These are phyloP conservation scores for Pneumocystis sp. DNA, from an alignment of 1,139 yeast genomes.

Conservation along the genomic window DNA sequence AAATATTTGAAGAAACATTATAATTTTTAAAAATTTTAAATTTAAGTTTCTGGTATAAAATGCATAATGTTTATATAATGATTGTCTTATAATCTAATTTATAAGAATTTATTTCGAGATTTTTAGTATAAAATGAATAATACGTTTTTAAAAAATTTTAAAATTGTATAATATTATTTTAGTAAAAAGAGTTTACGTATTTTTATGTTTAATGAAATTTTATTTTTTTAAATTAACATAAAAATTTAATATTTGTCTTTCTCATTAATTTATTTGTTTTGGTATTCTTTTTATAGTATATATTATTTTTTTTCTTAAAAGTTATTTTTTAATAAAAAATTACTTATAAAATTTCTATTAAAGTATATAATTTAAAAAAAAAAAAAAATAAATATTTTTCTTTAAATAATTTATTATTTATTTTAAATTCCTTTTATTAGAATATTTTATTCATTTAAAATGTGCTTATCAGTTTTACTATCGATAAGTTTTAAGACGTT, in stretches of 20 bases:
- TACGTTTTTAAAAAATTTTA: not conserved
- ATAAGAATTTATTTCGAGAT: not conserved
- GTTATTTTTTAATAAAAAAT: too few relatives aligned
- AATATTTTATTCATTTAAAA: too few relatives aligned
- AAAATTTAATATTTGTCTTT: not conserved
- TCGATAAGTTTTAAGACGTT: not conserved
- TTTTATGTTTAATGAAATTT: not conserved
- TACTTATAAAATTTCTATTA: too few relatives aligned
- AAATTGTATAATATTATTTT: not conserved
- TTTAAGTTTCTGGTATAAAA: not conserved
- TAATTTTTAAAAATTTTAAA: not conserved
- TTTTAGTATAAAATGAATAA: not conserved
- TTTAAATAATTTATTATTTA: too few relatives aligned
- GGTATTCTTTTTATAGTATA: not conserved
- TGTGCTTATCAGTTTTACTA: not conserved
- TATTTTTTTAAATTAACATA: not conserved
- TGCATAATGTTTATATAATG: too few relatives aligned
- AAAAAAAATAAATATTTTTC: too few relatives aligned
- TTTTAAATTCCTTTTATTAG: too few relatives aligned
- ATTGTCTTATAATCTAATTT: not conserved
- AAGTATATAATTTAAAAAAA: too few relatives aligned
- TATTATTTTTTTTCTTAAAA: too few relatives aligned
- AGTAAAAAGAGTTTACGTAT: not conserved
- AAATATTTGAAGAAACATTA: not conserved
- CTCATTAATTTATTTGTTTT: not conserved